A percentile compares a stretch with the other conserved stretches of the same genome.
phyloP scores from a whole-genome alignment of 768 basidiomycete genomes.

The Pisolithus tinctorius region DNA sequence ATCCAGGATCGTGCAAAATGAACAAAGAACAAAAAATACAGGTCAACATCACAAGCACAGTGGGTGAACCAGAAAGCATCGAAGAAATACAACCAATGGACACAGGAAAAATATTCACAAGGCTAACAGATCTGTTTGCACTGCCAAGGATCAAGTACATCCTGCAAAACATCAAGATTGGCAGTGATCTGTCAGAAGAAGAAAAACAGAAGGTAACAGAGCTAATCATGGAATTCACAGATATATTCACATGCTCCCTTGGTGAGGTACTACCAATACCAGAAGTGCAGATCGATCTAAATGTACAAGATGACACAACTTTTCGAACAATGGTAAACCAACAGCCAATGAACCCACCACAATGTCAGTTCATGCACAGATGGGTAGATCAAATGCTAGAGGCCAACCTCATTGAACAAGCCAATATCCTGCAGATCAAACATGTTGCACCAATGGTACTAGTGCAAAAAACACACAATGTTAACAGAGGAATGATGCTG shows the following conservation, averaged over 20 bases:
- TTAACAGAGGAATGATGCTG: slow-evolving; percentile 17
- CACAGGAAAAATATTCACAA: neutral
- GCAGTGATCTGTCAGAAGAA: slow-evolving; percentile 20
- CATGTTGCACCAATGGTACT: slow-evolving; percentile 23
- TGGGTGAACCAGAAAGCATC: neutral
- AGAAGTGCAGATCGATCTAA: neutral
- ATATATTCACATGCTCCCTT: slow-evolving; percentile 34
- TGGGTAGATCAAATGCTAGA: neutral
- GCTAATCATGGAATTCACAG: slow-evolving; percentile 26
- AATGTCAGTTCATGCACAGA: neutral
- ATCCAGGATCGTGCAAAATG: neutral
- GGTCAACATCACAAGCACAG: neutral
- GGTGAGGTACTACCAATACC: slow-evolving; percentile 30
- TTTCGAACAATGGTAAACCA: neutral
- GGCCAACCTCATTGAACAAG: neutral
- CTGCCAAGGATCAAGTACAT: slow-evolving; percentile 13
- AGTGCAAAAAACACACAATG: slow-evolving; percentile 30
- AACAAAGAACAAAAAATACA: neutral
- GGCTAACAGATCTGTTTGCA: neutral
- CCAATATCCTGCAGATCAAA: neutral
- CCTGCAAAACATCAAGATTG: slow-evolving; percentile 17
- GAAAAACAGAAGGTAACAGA: slow-evolving; percentile 17
- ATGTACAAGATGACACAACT: neutral
- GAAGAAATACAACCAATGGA: neutral
- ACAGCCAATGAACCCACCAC: neutral